Conservation (phyloP, 2,329 filamentous ascomycete genomes). For the Aspergillus sp. region DNA sequence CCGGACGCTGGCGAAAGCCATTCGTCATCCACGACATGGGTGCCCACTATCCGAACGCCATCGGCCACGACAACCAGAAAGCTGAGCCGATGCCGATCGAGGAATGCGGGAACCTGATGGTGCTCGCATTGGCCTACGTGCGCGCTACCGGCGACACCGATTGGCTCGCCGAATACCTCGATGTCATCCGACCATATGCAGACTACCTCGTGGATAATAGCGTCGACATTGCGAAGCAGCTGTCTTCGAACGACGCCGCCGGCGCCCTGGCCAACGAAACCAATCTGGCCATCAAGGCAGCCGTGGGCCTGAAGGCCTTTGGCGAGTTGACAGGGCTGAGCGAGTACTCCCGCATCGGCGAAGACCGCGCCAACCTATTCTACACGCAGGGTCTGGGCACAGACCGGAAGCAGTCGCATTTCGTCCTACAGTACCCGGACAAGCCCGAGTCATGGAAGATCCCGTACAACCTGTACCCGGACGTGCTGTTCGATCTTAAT, state of each 20-base stretch:
- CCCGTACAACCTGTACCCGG: conserved; percentile 44
- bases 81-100: conserved; percentile 46
- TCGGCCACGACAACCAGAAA: conserved; percentile 37
- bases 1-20: conserved; percentile 37
- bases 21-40: conserved; percentile 45
- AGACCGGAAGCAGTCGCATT: conserved; percentile 38
- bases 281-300: conserved; percentile 48
- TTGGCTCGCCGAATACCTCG: conserved; percentile 37
- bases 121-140: conserved; percentile 39
- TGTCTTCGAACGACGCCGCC: conserved; percentile 45
- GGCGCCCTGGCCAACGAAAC: conserved; percentile 45
- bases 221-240: conserved; percentile 39
- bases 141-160: conserved; percentile 37
- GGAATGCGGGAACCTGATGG: conserved; percentile 41
- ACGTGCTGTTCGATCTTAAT: conserved; percentile 37
- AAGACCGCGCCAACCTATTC: conserved; percentile 34
- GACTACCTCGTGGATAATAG: conserved; percentile 43
- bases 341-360: conserved; percentile 38
- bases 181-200: conserved; percentile 38
- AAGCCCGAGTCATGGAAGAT: conserved; percentile 34
- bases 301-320: conserved; percentile 48
- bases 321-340: conserved; percentile 36
- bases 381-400: conserved; percentile 35
- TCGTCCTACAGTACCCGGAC: conserved; percentile 40
- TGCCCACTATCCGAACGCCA: conserved; percentile 41